Evolutionary conservation across 2,329 filamentous ascomycete genomes (phyloP).

Genomic region (Teratosphaeria pseudoeucalypti): DNA sequence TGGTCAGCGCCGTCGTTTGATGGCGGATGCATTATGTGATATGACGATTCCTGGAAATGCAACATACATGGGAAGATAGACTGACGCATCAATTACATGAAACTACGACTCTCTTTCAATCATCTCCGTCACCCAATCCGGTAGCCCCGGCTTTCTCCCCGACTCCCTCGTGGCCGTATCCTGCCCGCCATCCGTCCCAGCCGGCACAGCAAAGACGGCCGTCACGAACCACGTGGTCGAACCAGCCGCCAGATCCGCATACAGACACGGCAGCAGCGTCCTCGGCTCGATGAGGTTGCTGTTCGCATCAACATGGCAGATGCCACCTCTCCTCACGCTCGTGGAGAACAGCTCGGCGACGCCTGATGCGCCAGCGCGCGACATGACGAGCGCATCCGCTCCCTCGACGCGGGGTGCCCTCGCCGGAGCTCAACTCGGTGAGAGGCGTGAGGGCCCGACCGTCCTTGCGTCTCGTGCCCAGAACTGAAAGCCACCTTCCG

Average conservation of each 20-base stretch:
- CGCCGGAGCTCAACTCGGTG: no score
- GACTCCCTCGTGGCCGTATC: conserved; percentile 38
- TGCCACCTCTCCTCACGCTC: conserved; percentile 44
- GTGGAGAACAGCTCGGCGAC: conserved; percentile 37
- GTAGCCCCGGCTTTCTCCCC: background rate
- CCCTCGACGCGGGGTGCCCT: no score
- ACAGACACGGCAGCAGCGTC: conserved; percentile 60
- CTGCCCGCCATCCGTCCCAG: conserved; percentile 41
- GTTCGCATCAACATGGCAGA: conserved; percentile 69
- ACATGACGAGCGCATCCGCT: conserved; percentile 33
- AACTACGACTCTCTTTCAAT: background rate
- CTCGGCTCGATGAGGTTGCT: conserved; percentile 64
- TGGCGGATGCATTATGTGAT: no score
- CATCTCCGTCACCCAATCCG: background rate
- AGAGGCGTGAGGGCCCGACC: no score
- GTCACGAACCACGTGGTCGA: conserved; percentile 57
- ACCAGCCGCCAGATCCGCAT: conserved; percentile 49
- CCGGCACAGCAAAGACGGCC: conserved; percentile 60
- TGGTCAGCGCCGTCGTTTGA: no score
- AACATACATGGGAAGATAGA: background rate
- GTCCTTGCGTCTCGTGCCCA: no score
- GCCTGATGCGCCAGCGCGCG: conserved; percentile 41
- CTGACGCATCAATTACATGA: background rate
- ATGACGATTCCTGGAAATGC: background rate
- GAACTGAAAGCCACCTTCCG: no score